phyloP scores from a whole-genome alignment of 2,329 filamentous ascomycete genomes.

The Diaporthe citriasiana region DNA sequence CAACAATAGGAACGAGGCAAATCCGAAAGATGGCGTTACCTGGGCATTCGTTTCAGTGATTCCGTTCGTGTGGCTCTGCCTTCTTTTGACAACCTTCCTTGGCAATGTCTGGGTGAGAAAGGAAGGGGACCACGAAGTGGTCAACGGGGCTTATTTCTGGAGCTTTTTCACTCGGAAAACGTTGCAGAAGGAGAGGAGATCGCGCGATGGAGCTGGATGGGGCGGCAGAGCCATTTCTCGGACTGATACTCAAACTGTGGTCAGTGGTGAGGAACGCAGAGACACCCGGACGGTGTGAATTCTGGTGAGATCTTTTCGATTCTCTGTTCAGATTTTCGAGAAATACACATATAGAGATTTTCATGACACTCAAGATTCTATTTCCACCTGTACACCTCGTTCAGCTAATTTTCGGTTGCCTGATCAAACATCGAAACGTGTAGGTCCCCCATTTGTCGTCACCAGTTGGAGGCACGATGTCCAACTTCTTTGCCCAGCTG shows the following conservation, averaged over 20 bases:
- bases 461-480: conserved; percentile 44
- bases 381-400: not conserved
- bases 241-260: conserved; percentile 1
- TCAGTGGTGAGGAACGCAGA: not conserved
- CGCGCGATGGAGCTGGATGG: conserved; percentile 36
- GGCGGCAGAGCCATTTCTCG: not conserved
- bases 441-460: conserved; percentile 52
- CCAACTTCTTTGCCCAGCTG: conserved; percentile 47
- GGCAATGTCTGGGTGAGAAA: conserved; percentile 53
- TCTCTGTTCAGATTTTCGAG: not conserved
- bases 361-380: not conserved
- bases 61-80: conserved; percentile 65
- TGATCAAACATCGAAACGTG: conserved; percentile 52
- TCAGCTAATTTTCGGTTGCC: conserved; percentile 22
- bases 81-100: conserved; percentile 48
- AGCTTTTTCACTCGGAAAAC: conserved; percentile 41
- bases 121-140: conserved; percentile 47
- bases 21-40: conserved; percentile 66
- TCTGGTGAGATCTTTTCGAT: not conserved
- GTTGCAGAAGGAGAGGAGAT: conserved; percentile 42
- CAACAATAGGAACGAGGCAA: conserved; percentile 66
- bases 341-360: not conserved
- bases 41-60: conserved; percentile 75
- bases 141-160: conserved; percentile 46
- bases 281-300: not conserved